These are phyloP conservation scores for Abortiporus biennis DNA, from an alignment of 1,284 basidiomycete species.

Conservation along the genomic window DNA sequence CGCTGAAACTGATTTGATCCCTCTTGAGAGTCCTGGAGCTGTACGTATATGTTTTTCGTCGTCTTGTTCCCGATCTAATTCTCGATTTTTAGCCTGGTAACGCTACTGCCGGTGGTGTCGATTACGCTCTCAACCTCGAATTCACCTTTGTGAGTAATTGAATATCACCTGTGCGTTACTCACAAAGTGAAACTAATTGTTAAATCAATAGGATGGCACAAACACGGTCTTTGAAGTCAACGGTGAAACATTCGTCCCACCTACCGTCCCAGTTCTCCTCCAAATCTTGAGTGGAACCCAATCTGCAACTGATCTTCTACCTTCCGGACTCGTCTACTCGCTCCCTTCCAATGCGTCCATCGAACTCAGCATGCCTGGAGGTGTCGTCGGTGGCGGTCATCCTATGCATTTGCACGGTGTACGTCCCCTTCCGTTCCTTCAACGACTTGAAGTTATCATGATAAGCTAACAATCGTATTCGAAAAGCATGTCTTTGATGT, in stretches of 20 bases:
- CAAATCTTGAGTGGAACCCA: constrained; percentile 25
- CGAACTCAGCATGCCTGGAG: constrained; percentile 22
- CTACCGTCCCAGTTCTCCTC: constrained; percentile 24
- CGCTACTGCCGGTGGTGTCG: constrained; percentile 18
- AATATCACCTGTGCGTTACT: not conserved
- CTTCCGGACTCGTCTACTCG: constrained; percentile 20
- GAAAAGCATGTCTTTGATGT: constrained; percentile 7
- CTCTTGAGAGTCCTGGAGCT: constrained; percentile 8
- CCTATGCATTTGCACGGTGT: constrained; percentile 32
- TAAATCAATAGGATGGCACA: not conserved
- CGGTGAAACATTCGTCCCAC: constrained; percentile 14
- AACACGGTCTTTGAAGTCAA: constrained; percentile 3
- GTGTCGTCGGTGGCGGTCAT: constrained; percentile 23
- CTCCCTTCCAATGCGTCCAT: constrained; percentile 22
- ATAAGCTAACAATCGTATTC: not conserved
- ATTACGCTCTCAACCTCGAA: constrained; percentile 18
- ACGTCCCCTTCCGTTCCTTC: constrained; percentile 5
- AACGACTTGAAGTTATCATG: not conserved
- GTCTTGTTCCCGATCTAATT: constrained; percentile 3
- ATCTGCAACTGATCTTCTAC: constrained; percentile 19
- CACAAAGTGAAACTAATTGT: not conserved
- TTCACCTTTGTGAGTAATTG: constrained; percentile 13
- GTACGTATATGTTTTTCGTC: constrained; percentile 2
- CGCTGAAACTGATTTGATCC: constrained; percentile 22
- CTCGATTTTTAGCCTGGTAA: constrained; percentile 18